Evolutionary conservation across 305 asterid species (phyloP), one percentile per base, ranked within the genome.

Genomic region (Rubia occidens): DNA sequence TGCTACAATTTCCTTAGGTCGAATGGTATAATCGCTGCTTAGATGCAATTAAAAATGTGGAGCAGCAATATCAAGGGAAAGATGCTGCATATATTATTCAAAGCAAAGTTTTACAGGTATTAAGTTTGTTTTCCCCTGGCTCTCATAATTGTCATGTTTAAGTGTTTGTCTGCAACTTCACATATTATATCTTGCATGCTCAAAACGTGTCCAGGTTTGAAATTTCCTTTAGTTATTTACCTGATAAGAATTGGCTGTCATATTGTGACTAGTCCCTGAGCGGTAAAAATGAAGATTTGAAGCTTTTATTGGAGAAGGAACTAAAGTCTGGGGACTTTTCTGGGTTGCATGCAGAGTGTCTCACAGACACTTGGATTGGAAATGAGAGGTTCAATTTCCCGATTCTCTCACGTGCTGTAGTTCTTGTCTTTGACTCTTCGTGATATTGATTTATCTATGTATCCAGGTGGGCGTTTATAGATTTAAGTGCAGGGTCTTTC

Each of bases 401-500:
- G 35, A 24, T 32, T 21, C 29, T 59, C 39, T 54, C 68, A 7
- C 20, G 17, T 17, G 11, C 37, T 55, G 58, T 45, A 61, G 49
- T 73, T 69, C 64, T 75, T 51, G 5, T 47, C 54, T 47, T 47
- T 1, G 18, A 17, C 6, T 47, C 54, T 47, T 47, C 4, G 18
- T 79, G 71, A 72, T 71, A 72, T 63, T 68, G 65, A 69, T 60
- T 74, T 71, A 74, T 78, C 73, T 64, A 56, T 75, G 47, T 80
- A 73, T 77, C 80, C 79, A 94, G 99, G 90, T 95, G 99, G 99
- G 99, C 97, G 11, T 89, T 95, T 74, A 80, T 91, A 32, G 99
- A 95, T 83, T 87, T 95, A 86, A 84, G 89, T 70, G 97, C 97
- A 1, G 97, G 99, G 55, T 95, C 99, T 82, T 95, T 95, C 77